Evolutionary conservation across 2,329 filamentous ascomycete species (phyloP), one percentile per base, ranked within the genome.

Genomic region (Xylaria sp.): DNA sequence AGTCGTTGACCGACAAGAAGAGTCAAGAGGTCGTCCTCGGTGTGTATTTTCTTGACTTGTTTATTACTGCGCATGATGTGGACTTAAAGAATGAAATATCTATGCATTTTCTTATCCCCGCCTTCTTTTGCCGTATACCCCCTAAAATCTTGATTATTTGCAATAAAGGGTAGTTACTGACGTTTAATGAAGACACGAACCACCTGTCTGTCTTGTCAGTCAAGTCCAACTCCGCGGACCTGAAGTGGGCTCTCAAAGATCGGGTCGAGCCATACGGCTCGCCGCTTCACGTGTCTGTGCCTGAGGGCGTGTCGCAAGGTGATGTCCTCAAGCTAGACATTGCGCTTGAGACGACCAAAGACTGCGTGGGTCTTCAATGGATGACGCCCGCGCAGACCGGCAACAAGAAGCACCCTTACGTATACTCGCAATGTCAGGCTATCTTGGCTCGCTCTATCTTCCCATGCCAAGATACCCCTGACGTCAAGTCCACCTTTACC

Each of bases 341-440:
- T 69, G 83, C 87, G 28, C 80, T 97, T 34, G 86, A 92, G 73
- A 98, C 96, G 5, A 98, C 96, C 0, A 87, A 91, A 60, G 87
- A 92, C 75, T 97, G 95, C 80, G 97, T 94, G 12, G 95, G 95
- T 10, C 84, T 99, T 70, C 95, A 98, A 81, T 99, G 96, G 95
- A 87, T 99, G 80, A 94, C 92, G 0, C 93, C 94, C 1, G 91
- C 91, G 36, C 96, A 98, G 83, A 98, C 96, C 0, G 93, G 93
- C 66, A 97, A 97, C 86, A 94, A 94, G 83, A 96, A 94, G 81
- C 92, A 97, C 73, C 95, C 95, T 0, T 98, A 97, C 81, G 95
- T 98, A 90, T 98, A 98, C 83, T 97, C 93, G 52, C 96, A 98
- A 83, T 97, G 94, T 80, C 95, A 99, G 84, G 94, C 95, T 62